Base-by-base conservation (phyloP, 495 filamentous ascomycete genomes). In the Annulohypoxylon bovei region DNA sequence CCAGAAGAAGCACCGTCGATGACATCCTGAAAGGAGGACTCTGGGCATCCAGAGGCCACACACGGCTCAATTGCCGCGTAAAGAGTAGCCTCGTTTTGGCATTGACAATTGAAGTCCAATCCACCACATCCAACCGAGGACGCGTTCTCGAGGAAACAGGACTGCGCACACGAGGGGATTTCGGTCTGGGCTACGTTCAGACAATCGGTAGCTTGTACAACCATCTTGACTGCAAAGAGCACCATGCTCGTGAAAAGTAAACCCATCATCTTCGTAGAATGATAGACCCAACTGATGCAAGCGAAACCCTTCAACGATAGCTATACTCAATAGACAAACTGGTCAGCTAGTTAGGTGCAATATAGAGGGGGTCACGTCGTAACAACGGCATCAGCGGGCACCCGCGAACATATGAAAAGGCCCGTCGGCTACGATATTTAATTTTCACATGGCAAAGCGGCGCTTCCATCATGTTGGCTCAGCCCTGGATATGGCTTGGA, bases 101-200 rank as follows among this genome's bases (percentile, higher is more conserved):
- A 80, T 55, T 77, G 78, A 62, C 78, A 78, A 22, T 53, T 60
- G 62, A 77, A 76, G 58, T 80, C 76, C 42, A 70, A 27, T 23
- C 71, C 73, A 23, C 32, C 73, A 53, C 78, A 78, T 20, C 76
- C 75, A 44, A 77, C 44, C 1, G 55, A 52, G 0, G 71, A 67
- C 6, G 73, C 75, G 25, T 61, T 60, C 28, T 76, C 47, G 47
- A 75, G 11, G 61, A 77, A 77, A 69, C 78, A 80, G 12, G 65
- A 22, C 47, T 77, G 75, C 1, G 78, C 78, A 59, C 78, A 80
- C 0, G 18, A 18, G 14, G 76, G 78, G 53, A 80, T 77, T 28
- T 57, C 60, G 11, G 42, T 35, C 46, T 73, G 57, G 12, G 78
- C 75, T 4, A 77, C 71, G n/a, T 57, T 59, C 8, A 67, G 32